Evolutionary conservation across 768 basidiomycete species (phyloP).

Genomic region (Cubamyces lactineus): DNA sequence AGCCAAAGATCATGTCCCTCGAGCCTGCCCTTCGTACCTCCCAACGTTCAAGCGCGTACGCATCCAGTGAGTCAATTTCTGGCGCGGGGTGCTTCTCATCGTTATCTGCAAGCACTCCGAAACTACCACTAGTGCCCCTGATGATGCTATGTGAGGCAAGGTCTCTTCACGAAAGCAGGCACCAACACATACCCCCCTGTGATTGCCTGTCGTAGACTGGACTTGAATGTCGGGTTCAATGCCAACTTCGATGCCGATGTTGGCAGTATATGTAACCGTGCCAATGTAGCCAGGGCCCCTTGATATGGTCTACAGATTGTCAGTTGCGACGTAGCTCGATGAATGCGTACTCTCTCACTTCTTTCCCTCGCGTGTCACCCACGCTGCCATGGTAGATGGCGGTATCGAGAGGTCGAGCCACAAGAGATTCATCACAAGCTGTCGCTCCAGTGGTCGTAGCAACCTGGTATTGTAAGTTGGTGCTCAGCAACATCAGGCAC

Average conservation of each 20-base stretch:
- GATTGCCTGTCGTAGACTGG: conserved; percentile 79
- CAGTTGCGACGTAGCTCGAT: not conserved
- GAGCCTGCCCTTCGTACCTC: conserved; percentile 56
- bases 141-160: not conserved
- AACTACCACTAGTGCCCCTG: conserved; percentile 79
- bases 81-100: conserved; percentile 62
- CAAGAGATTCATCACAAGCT: conserved; percentile 83
- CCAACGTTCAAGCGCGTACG: conserved; percentile 86
- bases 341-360: conserved; percentile 47
- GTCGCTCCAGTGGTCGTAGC: conserved; percentile 76
- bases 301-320: conserved; percentile 64
- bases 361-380: conserved; percentile 76
- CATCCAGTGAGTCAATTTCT: conserved; percentile 67
- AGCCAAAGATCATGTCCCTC: conserved; percentile 3
- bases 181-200: conserved; percentile 74
- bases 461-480: conserved; percentile 48
- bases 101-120: conserved; percentile 74
- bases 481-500: not conserved
- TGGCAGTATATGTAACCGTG: conserved; percentile 70
- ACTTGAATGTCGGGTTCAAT: conserved; percentile 76
- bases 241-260: conserved; percentile 61
- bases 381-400: conserved; percentile 67
- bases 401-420: conserved; percentile 84
- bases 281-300: conserved; percentile 62
- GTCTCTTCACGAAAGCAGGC: conserved; percentile 2